Base-by-base conservation (phyloP, 78 protist species). In the Speleostelium caveatum region DNA sequence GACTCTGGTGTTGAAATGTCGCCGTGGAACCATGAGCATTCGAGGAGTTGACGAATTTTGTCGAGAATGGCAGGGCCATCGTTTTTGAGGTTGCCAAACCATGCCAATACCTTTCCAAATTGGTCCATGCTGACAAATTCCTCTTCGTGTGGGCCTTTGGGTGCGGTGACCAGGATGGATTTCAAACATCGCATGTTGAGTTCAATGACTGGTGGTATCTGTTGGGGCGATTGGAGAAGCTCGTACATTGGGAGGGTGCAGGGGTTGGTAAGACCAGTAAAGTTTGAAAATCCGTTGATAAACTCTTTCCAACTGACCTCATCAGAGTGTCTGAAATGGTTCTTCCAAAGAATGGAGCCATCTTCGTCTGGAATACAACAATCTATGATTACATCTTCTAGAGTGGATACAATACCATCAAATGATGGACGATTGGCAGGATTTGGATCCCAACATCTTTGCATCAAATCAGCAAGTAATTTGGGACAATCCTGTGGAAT, bases 11-110 rank as follows among this genome's bases (percentile, higher is more conserved):
- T 93, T 35, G 93, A 87, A 60, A 93, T 93, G 58, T 93, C 96
- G 39, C 93, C 96, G 35, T 93, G 96, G 89, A 93, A 93, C 96
- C 96, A 93, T 30, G 91, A 75, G 67, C 88, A 92, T 24, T 73
- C 87, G 83, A 75, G 80, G 49, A 92, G 62, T 61, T 80, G 66
- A 42, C 92, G 39, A 51, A 79, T 83, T 63, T 83, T 83, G 59
- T 83, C 91, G 41, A 83, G 53, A 21, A 83, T 69, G 63, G 41
- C 73, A 22, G 91, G 26, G 42, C 91, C 91, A 66, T 74, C 94
- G n/a, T 89, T 77, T n/a, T 76, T 68, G 0, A 89, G 55, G n/a
- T 75, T 76, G 39, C 95, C 93, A 63, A 93, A 93, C 96, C 96
- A 93, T 26, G 85, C 96, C 56, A 93, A 65, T 17, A 93, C 76